Conservation (phyloP, 306 rosid species). For the Citrullus amarus region DNA sequence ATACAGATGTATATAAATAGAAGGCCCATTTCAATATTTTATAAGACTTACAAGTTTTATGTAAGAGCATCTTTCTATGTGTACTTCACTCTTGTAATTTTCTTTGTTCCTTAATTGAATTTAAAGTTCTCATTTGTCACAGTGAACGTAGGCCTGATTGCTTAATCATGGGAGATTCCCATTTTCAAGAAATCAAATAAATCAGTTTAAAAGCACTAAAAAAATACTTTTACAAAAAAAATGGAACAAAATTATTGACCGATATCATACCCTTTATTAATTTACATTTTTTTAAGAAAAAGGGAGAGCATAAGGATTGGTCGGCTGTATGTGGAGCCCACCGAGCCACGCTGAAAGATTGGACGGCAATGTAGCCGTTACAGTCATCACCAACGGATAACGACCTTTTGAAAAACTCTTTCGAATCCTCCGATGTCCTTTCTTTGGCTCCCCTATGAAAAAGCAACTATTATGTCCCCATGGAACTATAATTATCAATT, state of each 20-base stretch:
- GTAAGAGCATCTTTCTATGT: too few species aligned
- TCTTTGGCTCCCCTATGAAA: background rate
- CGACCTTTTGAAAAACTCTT: constrained; percentile 6
- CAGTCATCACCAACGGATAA: background rate
- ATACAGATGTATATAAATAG: too few species aligned
- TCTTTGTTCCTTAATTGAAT: too few species aligned
- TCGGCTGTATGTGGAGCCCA: background rate
- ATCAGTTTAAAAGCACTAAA: too few species aligned
- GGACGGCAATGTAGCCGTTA: constrained; percentile 5
- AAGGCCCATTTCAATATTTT: too few species aligned
- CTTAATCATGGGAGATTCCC: too few species aligned
- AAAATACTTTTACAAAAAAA: too few species aligned
- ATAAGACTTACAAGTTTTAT: too few species aligned
- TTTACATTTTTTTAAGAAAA: background rate
- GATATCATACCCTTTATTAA: background rate
- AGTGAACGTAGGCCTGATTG: too few species aligned
- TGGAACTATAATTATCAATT: background rate
- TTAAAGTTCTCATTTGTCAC: too few species aligned
- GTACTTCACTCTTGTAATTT: too few species aligned
- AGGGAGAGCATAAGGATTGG: background rate
- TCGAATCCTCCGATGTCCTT: background rate
- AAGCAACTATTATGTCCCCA: background rate
- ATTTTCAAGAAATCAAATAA: too few species aligned
- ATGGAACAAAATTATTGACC: background rate
- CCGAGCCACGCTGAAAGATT: background rate